A percentile compares a stretch with the other conserved stretches of the same genome.
Conservation (phyloP, 768 basidiomycete species). For the Gelatoporia subvermispora region DNA sequence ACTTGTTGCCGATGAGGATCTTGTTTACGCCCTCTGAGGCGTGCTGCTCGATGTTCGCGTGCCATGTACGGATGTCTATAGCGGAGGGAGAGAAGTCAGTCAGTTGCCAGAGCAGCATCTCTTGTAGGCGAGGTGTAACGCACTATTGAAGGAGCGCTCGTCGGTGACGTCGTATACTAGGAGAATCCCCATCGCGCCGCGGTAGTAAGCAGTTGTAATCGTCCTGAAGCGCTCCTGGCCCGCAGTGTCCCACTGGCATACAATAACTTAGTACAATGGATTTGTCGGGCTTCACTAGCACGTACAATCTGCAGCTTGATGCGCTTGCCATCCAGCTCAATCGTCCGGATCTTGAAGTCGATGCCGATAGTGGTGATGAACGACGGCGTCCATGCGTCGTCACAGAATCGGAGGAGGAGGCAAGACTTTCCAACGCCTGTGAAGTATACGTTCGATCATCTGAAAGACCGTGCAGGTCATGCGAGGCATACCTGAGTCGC, state of each 20-base stretch:
- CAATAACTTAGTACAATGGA: neutral
- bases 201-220: constrained; percentile 98
- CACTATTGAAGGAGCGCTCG: constrained; percentile 92
- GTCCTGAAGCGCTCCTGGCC: constrained; percentile 98
- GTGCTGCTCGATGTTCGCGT: constrained; percentile 96
- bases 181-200: constrained; percentile 97
- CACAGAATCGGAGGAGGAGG: constrained; percentile 93
- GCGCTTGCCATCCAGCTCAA: constrained; percentile 95
- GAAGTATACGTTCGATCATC: neutral
- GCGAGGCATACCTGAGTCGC: constrained; percentile 75
- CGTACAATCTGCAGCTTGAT: constrained; percentile 98
- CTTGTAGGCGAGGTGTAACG: constrained; percentile 25
- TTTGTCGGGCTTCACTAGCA: constrained; percentile 13
- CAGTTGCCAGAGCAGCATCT: constrained; percentile 7
- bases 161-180: constrained; percentile 99
- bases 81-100: neutral
- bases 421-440: constrained; percentile 95
- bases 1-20: constrained; percentile 98
- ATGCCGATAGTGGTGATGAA: constrained; percentile 99
- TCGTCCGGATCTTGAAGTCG: constrained; percentile 99
- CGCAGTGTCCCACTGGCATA: constrained; percentile 90
- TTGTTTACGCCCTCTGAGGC: constrained; percentile 99
- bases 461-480: neutral
- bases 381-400: constrained; percentile 98
- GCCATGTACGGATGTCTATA: constrained; percentile 96